A percentile compares a stretch with the other conserved stretches of the same genome.
Conservation (phyloP, 2,329 filamentous ascomycete species). For the Cryphonectria radicalis region DNA sequence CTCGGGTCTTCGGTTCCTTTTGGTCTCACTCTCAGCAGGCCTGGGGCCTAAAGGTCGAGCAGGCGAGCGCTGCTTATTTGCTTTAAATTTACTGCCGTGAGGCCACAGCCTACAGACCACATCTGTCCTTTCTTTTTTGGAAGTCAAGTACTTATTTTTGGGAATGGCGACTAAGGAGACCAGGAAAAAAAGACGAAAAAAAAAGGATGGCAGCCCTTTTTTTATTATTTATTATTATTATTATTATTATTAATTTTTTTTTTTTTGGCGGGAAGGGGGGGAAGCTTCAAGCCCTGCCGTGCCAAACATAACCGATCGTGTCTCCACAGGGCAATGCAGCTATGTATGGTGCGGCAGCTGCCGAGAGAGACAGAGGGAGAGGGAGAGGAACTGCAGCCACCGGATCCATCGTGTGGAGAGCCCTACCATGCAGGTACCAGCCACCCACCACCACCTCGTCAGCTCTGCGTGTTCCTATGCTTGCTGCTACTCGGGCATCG, state of each 20-base stretch:
- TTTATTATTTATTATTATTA: too few relatives aligned
- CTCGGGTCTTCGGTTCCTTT: conserved; percentile 1
- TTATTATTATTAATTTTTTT: too few relatives aligned
- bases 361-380: neutral
- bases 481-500: too few relatives aligned
- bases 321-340: too few relatives aligned
- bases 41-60: neutral
- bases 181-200: too few relatives aligned
- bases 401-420: conserved; percentile 5
- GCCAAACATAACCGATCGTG: too few relatives aligned
- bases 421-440: conserved; percentile 22
- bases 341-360: neutral
- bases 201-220: too few relatives aligned
- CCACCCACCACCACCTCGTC: conserved; percentile 15
- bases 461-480: neutral
- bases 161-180: neutral
- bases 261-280: too few relatives aligned
- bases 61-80: neutral
- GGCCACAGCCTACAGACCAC: neutral
- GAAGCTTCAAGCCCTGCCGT: too few relatives aligned
- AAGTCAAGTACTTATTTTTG: neutral
- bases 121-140: neutral
- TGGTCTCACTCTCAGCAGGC: neutral
- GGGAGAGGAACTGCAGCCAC: conserved; percentile 1
- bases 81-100: neutral